Conservation (phyloP, 2,329 filamentous ascomycete species). For the Colletotrichum sp. region DNA sequence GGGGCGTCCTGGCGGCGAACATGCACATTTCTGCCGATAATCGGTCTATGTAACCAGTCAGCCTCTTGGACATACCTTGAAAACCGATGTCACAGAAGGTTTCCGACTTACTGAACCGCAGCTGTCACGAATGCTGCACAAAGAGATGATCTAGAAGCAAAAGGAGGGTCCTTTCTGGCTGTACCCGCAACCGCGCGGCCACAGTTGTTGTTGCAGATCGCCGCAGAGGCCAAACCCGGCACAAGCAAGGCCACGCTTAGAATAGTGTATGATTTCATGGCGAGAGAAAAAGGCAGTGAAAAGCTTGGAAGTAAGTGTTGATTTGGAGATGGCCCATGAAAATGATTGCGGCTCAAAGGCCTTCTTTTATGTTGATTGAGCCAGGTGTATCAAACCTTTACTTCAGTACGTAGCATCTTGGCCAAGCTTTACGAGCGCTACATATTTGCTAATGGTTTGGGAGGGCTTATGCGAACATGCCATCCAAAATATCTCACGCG, state of each 20-base stretch:
- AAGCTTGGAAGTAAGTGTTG: background rate
- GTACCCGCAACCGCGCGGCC: constrained; percentile 11
- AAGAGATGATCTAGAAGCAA: background rate
- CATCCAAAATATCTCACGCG: background rate
- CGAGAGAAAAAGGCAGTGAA: no score
- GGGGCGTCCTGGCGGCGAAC: background rate
- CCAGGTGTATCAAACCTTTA: background rate
- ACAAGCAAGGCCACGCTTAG: background rate
- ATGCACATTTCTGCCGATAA: background rate
- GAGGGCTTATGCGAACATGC: background rate
- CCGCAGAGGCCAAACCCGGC: background rate
- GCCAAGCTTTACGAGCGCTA: background rate
- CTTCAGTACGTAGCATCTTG: background rate
- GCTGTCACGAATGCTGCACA: constrained; percentile 6
- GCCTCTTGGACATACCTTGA: no score
- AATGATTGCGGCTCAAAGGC: background rate
- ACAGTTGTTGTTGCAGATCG: constrained; percentile 18
- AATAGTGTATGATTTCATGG: background rate
- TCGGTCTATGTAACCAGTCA: background rate
- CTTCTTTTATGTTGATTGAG: background rate
- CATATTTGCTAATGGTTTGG: background rate
- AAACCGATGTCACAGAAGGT: background rate
- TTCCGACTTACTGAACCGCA: background rate
- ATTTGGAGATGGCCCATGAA: background rate
- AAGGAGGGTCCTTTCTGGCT: background rate